These are phyloP conservation scores for Fusarium clavum DNA, from an alignment of 2,329 filamentous ascomycete genomes.

Conservation along the genomic window DNA sequence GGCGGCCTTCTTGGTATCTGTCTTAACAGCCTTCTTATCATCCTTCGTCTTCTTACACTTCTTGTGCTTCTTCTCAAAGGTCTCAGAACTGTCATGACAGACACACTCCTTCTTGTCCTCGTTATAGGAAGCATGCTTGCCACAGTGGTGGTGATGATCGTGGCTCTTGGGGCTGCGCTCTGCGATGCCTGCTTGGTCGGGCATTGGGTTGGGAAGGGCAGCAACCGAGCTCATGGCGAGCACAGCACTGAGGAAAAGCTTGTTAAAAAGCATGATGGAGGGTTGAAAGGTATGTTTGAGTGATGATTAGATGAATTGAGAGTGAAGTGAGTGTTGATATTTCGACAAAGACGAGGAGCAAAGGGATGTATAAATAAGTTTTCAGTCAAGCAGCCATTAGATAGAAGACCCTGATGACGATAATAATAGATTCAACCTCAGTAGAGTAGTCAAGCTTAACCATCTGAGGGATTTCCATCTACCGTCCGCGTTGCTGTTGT, in stretches of 20 bases:
- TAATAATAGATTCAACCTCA: background rate
- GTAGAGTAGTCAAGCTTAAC: background rate
- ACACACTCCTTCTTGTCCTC: conserved; percentile 5
- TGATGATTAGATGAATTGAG: background rate
- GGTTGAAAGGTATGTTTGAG: background rate
- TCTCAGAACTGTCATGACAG: conserved; percentile 14
- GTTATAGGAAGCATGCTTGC: conserved; percentile 11
- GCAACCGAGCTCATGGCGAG: conserved; percentile 19
- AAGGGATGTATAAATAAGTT: background rate
- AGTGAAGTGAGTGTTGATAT: background rate
- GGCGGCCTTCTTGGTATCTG: background rate
- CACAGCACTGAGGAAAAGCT: conserved; percentile 12
- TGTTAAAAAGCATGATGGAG: conserved; percentile 27
- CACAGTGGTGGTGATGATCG: conserved; percentile 13
- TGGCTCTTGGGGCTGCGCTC: conserved; percentile 13
- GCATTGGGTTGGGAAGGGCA: conserved; percentile 20
- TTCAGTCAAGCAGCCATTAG: too few relatives aligned
- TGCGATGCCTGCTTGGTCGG: background rate
- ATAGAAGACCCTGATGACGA: background rate
- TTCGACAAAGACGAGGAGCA: background rate
- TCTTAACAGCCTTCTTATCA: conserved; percentile 1
- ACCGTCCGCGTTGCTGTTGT: background rate
- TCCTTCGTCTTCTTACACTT: conserved; percentile 26
- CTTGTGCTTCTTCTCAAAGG: conserved; percentile 15
- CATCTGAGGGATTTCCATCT: too few relatives aligned